Conservation (phyloP, 1,284 basidiomycete species). For the Marasmius oreades region DNA sequence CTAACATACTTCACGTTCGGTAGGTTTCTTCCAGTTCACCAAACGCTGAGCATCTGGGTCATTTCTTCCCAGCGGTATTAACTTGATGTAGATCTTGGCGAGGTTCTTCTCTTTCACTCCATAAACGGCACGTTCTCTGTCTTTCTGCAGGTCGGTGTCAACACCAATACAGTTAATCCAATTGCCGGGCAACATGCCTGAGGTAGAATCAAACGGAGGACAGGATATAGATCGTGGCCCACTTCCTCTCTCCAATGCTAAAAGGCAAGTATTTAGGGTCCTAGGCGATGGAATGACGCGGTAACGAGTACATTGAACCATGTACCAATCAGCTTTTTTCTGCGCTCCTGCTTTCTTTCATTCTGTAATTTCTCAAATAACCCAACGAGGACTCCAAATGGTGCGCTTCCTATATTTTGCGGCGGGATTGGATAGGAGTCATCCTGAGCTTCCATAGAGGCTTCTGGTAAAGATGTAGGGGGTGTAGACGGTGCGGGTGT, state of each 20-base stretch:
- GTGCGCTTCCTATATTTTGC: slow-evolving; percentile 59
- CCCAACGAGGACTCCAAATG: slow-evolving; percentile 60
- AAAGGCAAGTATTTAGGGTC: slow-evolving; percentile 8
- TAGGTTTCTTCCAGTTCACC: slow-evolving; percentile 88
- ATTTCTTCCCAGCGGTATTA: slow-evolving; percentile 77
- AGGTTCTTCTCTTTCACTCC: slow-evolving; percentile 90
- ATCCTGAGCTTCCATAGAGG: slow-evolving; percentile 22
- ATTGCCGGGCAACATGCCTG: slow-evolving; percentile 44
- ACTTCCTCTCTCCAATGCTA: slow-evolving; percentile 78
- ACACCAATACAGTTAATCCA: slow-evolving; percentile 9
- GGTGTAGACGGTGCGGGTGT: slow-evolving; percentile 16
- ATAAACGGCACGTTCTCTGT: slow-evolving; percentile 86
- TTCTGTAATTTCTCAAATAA: slow-evolving; percentile 67
- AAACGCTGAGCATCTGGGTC: slow-evolving; percentile 79
- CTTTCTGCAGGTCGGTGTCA: slow-evolving; percentile 57
- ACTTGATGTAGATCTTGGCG: slow-evolving; percentile 85
- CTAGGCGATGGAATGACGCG: neutral
- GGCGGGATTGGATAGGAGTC: slow-evolving; percentile 50
- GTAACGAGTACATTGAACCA: slow-evolving; percentile 70
- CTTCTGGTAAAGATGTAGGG: slow-evolving; percentile 24
- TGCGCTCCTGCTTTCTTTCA: slow-evolving; percentile 67
- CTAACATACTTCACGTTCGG: slow-evolving; percentile 50
- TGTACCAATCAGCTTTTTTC: slow-evolving; percentile 55
- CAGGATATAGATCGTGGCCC: slow-evolving; percentile 72
- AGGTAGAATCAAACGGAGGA: slow-evolving; percentile 70